Base-by-base conservation (phyloP, 306 rosid species). In the Prunus mume region DNA sequence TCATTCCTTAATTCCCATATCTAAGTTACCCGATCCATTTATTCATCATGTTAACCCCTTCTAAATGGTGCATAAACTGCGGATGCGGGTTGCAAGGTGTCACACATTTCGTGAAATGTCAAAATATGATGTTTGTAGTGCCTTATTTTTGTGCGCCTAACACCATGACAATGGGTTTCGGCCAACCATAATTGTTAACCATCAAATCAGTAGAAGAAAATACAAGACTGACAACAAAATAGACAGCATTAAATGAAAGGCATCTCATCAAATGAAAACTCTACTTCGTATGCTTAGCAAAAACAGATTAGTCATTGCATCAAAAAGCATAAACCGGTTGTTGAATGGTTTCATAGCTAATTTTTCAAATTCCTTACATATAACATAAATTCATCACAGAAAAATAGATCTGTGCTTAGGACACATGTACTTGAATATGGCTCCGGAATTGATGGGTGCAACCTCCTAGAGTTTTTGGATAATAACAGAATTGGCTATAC, bases 401-500 rank as follows among this genome's bases (percentile, higher is more conserved):
- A 69, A 73, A 18, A 32, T 34, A 65, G 13, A 19, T 43, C 57
- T 46, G 57, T 4, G 34, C 19, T 51, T 64, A 43, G 20, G 58
- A 75, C 56, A 47, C 8, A 65, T 71, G 66, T 43, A 65, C 57
- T 73, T 11, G 27, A 38, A 63, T 52, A 32, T 52, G 38, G 70
- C 50, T 25, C 6, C 2, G 22, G 60, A n/a, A 72, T 69, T 43
- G 28, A 24, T 10, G 57, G 25, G 28, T 46, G 52, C 71, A 73
- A 50, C 67, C 45, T 63, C 79, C 86, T 88, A 89, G 65, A 78
- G 79, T 65, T 82, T 86, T 80, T 85, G 99, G 87, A 95, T 88
- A 65, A 95, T 88, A 70, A 95, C 99, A 65, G 99, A 95, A 78
- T 92, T 95, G 83, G 92, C 87, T 58, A 91, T 85, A 56, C 98